Evolutionary conservation across 208 protist species (phyloP).

Genomic region (Tritrichomonas musculus): DNA sequence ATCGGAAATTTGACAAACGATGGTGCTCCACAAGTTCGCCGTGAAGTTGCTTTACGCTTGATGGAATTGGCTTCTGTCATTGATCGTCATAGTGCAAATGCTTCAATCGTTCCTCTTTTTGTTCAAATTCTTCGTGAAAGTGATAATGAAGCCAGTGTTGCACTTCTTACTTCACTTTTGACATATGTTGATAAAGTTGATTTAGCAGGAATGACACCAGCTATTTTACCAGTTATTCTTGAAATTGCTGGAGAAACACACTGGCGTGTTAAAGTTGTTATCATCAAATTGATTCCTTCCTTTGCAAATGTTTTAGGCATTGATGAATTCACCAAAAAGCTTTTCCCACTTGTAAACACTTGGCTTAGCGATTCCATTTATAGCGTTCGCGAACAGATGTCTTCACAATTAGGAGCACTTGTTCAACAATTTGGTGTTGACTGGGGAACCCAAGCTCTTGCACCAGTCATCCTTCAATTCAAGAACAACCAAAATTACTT

Average conservation of each 20-base stretch:
- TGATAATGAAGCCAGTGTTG: conserved; percentile 3
- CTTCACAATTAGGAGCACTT: neutral
- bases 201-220: neutral
- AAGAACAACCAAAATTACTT: neutral
- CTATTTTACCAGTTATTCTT: conserved; percentile 6
- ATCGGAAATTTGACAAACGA: neutral
- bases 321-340: neutral
- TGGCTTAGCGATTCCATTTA: neutral
- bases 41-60: neutral
- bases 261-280: conserved; percentile 26
- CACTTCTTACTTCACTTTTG: neutral
- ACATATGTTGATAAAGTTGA: conserved; percentile 15
- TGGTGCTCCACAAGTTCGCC: conserved; percentile 1
- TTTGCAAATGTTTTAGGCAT: neutral
- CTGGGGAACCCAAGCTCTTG: neutral
- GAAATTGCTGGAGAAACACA: conserved; percentile 25
- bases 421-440: neutral
- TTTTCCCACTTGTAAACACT: neutral
- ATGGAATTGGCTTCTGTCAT: conserved; percentile 21
- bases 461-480: neutral
- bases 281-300: conserved; percentile 13
- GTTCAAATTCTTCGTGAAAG: neutral
- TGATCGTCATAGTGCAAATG: neutral
- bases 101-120: conserved; percentile 18
- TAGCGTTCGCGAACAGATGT: neutral